A percentile compares a stretch with the other conserved stretches of the same genome.
phyloP scores from a whole-genome alignment of 768 basidiomycete species.

The Pilatotrama ljubarskyi region DNA sequence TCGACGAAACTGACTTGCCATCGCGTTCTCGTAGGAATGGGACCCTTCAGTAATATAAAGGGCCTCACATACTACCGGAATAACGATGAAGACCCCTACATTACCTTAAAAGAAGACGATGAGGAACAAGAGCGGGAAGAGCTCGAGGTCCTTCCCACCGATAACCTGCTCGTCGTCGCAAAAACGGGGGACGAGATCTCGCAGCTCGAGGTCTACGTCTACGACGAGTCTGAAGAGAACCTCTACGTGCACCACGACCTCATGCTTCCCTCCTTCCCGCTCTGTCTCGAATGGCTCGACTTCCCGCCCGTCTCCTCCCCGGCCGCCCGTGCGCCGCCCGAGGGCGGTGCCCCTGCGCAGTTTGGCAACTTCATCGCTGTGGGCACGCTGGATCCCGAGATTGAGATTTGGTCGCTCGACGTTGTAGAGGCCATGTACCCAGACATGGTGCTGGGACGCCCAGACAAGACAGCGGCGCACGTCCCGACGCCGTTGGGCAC shows the following conservation, averaged over 20 bases:
- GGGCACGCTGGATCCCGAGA: slow-evolving; percentile 95
- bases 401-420: slow-evolving; percentile 98
- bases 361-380: slow-evolving; percentile 94
- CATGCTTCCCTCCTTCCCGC: slow-evolving; percentile 95
- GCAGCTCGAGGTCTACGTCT: slow-evolving; percentile 93
- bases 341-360: slow-evolving; percentile 31
- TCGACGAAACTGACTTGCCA: slow-evolving; percentile 5
- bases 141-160: slow-evolving; percentile 83
- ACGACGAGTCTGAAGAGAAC: slow-evolving; percentile 89
- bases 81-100: slow-evolving; percentile 94
- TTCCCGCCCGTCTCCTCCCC: slow-evolving; percentile 69
- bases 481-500: slow-evolving; percentile 81
- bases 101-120: slow-evolving; percentile 90
- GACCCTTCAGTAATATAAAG: slow-evolving; percentile 95
- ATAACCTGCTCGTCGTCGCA: slow-evolving; percentile 89
- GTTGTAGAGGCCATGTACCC: slow-evolving; percentile 94
- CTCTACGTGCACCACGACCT: slow-evolving; percentile 97
- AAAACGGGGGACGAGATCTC: slow-evolving; percentile 98
- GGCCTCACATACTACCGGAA: slow-evolving; percentile 90
- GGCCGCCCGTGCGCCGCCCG: slow-evolving; percentile 33
- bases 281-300: slow-evolving; percentile 99
- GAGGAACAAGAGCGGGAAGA: slow-evolving; percentile 86
- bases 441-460: slow-evolving; percentile 85
- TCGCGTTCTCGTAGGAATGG: slow-evolving; percentile 44
- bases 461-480: slow-evolving; percentile 79